Evolutionary conservation across 768 basidiomycete species (phyloP), one percentile per base, ranked within the genome.

Genomic region (Trametes elegans): DNA sequence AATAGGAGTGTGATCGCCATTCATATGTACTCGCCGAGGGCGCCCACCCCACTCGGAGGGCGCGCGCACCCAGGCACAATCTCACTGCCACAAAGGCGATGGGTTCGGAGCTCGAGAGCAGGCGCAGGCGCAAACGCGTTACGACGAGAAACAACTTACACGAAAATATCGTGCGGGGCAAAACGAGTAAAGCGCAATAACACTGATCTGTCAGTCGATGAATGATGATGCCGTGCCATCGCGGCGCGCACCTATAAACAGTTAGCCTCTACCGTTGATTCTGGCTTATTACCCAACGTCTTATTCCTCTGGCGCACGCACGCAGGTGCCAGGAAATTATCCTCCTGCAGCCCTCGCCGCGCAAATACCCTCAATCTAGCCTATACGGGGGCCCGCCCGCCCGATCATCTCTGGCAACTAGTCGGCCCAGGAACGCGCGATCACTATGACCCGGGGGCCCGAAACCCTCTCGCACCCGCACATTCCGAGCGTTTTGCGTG

Each of bases 51-150:
- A 29, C 40, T 48, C 32, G 32, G 32, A 27, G 50, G 46, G 45
- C 53, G 55, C 49, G 39, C 32, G 36, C 34, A 31, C 36, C 51
- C 62, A 63, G 62, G 62, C 62, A 63, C 62, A 50, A 59, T 58
- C 62, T 59, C 62, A 61, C 62, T 63, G 62, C 62, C 62, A 61
- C 62, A 59, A 61, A 61, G 59, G 36, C 52, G 41, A 55, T 52
- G 50, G 55, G 40, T 41, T 50, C 43, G 53, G 52, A 46, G 43
- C 48, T 59, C 46, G 53, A 29, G 42, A 21, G 27, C 38, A 24
- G n/a, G n/a, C n/a, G n/a, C n/a, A 50, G 43, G 35, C 53, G 43
- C 44, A 45, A 59, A 27, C 42, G 31, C 38, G 41, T 48, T 43
- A 46, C 42, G 47, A 45, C 57, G 41, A 49, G 38, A 58, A 49